Base-by-base conservation (phyloP, 768 basidiomycete genomes). In the Suillus brevipes region DNA sequence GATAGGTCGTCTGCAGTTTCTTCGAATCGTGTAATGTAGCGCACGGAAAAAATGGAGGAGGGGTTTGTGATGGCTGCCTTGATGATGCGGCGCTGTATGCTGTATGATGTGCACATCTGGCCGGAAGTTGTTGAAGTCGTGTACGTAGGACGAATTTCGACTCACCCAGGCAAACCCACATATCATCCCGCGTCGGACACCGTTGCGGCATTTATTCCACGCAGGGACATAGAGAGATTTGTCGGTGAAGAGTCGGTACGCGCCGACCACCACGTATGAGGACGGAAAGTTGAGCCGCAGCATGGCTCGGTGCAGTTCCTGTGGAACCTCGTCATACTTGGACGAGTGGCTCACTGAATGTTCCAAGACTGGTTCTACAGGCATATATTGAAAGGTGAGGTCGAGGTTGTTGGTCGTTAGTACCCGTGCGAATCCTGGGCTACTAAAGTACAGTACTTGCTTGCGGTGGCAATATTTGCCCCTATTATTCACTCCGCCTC, bases 181-280 rank as follows among this genome's bases (percentile, higher is more conserved):
- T 18, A 84, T 75, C 0, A 84, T 78, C 0, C 95, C 95, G 23
- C 94, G 80, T 56, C 82, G 72, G 1, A 85, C 84, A 0, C 91
- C 95, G 76, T 96, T 89, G 67, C 82, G 85, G 73, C 94, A 92
- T 78, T 94, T 95, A 71, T 90, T 79, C 92, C 95, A 94, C 9
- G 90, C 88, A 5, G 94, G 93, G 31, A 81, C 78, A 65, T 86
- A 88, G 40, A 97, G 78, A 16, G 77, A 77, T 45, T 84, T 80
- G 74, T 96, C 94, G 0, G 90, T 93, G 70, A 87, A 83, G 7
- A 97, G 80, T 36, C 95, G 81, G 75, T 96, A 97, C 20, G 88
- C 84, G 0, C 95, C 95, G 0, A 97, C 94, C 5, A 93, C 76
- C 55, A 89, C 87, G 74, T 97, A 97, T 3, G 89, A 88, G 0